Percentiles rank a stretch among this genome's conserved stretches.
These are phyloP conservation scores for Fragaria vesca DNA, from an alignment of 306 rosid genomes.

Conservation along the genomic window DNA sequence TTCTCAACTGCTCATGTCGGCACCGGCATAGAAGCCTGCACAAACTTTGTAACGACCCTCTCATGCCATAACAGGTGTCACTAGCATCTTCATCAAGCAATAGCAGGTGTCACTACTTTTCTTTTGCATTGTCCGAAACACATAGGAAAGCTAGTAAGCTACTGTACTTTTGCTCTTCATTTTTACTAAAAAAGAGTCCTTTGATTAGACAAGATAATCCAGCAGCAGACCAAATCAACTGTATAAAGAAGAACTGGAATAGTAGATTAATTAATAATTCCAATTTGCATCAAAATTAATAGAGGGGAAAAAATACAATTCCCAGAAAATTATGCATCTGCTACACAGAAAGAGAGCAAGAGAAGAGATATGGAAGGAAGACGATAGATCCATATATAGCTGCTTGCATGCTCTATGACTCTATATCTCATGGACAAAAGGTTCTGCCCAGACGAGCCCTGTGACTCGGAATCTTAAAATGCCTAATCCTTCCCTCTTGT, in stretches of 20 bases:
- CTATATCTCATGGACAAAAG: slow-evolving; percentile 54
- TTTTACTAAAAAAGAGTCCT: background rate
- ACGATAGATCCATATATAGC: slow-evolving; percentile 22
- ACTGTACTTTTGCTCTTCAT: background rate
- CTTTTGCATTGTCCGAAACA: background rate
- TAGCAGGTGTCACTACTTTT: background rate
- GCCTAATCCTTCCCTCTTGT: slow-evolving; percentile 81
- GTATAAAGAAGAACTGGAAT: background rate
- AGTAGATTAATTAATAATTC: background rate
- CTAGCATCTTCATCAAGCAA: background rate
- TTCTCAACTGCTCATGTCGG: too few relatives aligned
- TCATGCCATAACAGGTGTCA: too few relatives aligned
- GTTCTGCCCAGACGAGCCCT: slow-evolving; percentile 54
- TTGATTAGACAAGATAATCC: background rate
- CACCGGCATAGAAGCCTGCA: too few relatives aligned
- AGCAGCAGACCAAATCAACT: background rate
- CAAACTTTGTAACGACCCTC: too few relatives aligned
- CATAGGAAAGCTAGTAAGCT: too few relatives aligned
- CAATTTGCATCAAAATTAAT: background rate
- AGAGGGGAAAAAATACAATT: background rate
- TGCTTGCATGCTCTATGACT: background rate
- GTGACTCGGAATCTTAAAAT: slow-evolving; percentile 77
- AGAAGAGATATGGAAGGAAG: background rate
- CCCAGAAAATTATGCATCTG: background rate
- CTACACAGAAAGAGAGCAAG: background rate